phyloP scores from a whole-genome alignment of 2,329 filamentous ascomycete species.

The Dactylonectria macrodidyma region DNA sequence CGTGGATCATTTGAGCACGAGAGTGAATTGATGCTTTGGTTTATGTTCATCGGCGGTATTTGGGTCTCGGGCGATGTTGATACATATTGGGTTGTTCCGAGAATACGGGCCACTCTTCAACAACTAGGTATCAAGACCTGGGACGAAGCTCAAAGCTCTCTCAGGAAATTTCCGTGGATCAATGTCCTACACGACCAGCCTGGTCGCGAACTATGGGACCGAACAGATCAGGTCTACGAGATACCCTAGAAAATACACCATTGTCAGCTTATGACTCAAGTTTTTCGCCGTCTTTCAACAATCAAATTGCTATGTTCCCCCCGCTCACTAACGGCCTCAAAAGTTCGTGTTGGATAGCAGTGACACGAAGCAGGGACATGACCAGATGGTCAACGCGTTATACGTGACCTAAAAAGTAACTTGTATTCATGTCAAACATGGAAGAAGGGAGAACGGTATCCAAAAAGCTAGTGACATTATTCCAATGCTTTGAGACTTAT shows the following conservation, averaged over 20 bases:
- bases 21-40: slow-evolving; percentile 25
- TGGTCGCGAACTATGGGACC: slow-evolving; percentile 34
- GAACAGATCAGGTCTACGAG: slow-evolving; percentile 41
- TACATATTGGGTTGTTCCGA: slow-evolving; percentile 16
- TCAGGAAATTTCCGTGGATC: slow-evolving; percentile 34
- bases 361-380: no score
- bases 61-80: slow-evolving; percentile 24
- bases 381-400: background rate
- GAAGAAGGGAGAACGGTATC: background rate
- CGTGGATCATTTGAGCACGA: slow-evolving; percentile 2
- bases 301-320: no score
- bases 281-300: background rate
- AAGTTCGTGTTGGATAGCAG: no score
- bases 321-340: no score
- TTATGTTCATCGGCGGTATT: slow-evolving; percentile 26
- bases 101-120: background rate
- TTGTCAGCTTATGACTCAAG: background rate
- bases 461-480: background rate
- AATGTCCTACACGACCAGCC: slow-evolving; percentile 25
- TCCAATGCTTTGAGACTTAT: background rate
- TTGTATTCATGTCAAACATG: background rate
- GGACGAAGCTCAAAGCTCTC: slow-evolving; percentile 14
- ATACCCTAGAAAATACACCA: no score
- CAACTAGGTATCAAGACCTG: slow-evolving; percentile 20
- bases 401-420: background rate